Conservation (phyloP, 352 stramenopile species). For the Phytophthora foliorum region DNA sequence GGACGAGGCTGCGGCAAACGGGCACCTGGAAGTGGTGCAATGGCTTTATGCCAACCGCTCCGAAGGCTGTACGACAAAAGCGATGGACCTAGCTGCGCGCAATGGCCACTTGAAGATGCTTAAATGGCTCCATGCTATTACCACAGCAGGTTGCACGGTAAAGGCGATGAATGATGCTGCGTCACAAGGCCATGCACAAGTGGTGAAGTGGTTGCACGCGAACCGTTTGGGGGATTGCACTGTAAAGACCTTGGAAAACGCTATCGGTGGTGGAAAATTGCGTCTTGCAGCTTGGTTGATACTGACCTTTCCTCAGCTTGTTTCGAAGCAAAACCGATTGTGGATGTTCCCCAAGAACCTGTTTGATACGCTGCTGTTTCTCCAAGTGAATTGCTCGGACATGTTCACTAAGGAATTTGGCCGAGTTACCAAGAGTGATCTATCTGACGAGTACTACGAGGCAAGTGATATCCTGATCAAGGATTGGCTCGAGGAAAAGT, state of each 20-base stretch:
- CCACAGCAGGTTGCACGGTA: background rate
- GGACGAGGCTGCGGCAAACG: constrained; percentile 1
- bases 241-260: constrained; percentile 3
- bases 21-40: background rate
- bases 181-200: background rate
- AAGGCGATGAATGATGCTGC: constrained; percentile 1
- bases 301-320: background rate
- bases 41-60: constrained; percentile 3
- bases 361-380: constrained; percentile 10
- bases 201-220: constrained; percentile 6
- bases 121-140: constrained; percentile 3
- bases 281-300: constrained; percentile 1
- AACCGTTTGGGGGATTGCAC: constrained; percentile 2
- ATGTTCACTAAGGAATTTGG: constrained; percentile 6
- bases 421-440: background rate
- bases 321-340: background rate
- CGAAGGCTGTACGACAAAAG: background rate
- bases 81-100: background rate
- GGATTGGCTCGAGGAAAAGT: constrained; percentile 1
- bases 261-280: background rate
- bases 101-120: constrained; percentile 5
- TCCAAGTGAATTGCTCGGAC: constrained; percentile 8
- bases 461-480: constrained; percentile 3
- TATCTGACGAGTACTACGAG: background rate
- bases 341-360: constrained; percentile 11